Evolutionary conservation across 2,329 filamentous ascomycete species (phyloP), one percentile per base, ranked within the genome.

Genomic region (Aspergillus luchuensis): DNA sequence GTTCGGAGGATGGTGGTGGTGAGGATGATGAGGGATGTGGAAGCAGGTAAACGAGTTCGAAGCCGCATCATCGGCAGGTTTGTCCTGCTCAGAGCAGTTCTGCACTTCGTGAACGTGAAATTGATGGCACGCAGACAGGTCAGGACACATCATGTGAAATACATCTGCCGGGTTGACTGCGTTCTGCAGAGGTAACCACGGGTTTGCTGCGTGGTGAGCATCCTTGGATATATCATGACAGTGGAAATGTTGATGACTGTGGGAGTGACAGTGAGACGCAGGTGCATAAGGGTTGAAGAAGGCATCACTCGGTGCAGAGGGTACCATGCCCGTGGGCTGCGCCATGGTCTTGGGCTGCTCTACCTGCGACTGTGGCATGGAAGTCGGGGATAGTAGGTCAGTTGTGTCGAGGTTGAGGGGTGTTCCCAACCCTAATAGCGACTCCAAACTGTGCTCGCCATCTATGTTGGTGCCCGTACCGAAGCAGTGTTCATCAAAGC

Each of bases 401-500:
- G 68, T 64, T 0, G 70, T 65, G 13, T 76, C 73, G 50, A 75
- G 61, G 21, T 66, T 65, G 25, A 76, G 60, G 4, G 71, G 67
- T 5, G 68, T 65, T 33, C 69, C 71, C 43, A 76, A 65, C n/a
- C 71, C 71, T 25, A 78, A 68, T 10, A 77, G 60, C 11, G 69
- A 66, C 21, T 75, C 72, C 43, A 77, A 66, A 23, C 61, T 66
- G 33, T 72, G 71, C 21, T 73, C 70, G 55, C 54, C 57, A 10
- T 69, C 63, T 5, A 60, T 59, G 21, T 65, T 63, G 11, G 67
- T 68, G 36, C 67, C 52, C 19, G 30, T 38, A 28, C 49, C 58
- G 54, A 68, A 76, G 60, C 76, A 78, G 58, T 75, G 73, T 8
- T 74, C 68, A 43, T 79, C 76, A 48, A 77, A 78, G 63, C 77